Conservation (phyloP, 371 early-diverging fungal species). For the Lichtheimia ornata region DNA sequence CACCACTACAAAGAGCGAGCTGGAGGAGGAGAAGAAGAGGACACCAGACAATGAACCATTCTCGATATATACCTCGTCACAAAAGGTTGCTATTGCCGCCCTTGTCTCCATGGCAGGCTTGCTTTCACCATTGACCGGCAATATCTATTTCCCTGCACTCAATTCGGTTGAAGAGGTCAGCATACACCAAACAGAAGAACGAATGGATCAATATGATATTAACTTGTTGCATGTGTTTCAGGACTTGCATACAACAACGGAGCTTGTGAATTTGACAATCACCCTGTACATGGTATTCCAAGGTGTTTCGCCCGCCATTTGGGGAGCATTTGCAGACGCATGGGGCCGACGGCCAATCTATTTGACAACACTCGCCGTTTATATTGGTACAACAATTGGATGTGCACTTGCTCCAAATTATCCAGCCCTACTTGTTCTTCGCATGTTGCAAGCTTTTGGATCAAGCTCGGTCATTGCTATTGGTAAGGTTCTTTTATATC, state of each 20-base stretch:
- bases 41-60: no score
- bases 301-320: slow-evolving; percentile 32
- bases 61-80: neutral
- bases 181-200: neutral
- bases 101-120: slow-evolving; percentile 9
- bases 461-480: slow-evolving; percentile 45
- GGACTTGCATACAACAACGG: slow-evolving; percentile 14
- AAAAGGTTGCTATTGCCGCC: neutral
- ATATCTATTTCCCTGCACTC: slow-evolving; percentile 23
- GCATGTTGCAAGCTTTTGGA: slow-evolving; percentile 60
- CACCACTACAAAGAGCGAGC: no score
- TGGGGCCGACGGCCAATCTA: slow-evolving; percentile 62
- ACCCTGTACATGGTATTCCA: slow-evolving; percentile 26
- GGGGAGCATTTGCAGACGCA: slow-evolving; percentile 60
- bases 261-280: slow-evolving; percentile 23
- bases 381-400: slow-evolving; percentile 52
- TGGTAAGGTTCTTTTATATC: neutral
- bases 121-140: slow-evolving; percentile 18
- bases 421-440: slow-evolving; percentile 51
- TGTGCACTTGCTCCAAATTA: slow-evolving; percentile 49
- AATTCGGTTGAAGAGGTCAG: slow-evolving; percentile 13
- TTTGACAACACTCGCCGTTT: slow-evolving; percentile 50
- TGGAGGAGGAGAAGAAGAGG: no score
- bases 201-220: neutral
- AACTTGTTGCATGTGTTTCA: neutral